Percentiles rank a stretch among this genome's conserved stretches.
These are phyloP conservation scores for Chlorella sp. DNA, from an alignment of 139 green algal genomes.

Conservation along the genomic window DNA sequence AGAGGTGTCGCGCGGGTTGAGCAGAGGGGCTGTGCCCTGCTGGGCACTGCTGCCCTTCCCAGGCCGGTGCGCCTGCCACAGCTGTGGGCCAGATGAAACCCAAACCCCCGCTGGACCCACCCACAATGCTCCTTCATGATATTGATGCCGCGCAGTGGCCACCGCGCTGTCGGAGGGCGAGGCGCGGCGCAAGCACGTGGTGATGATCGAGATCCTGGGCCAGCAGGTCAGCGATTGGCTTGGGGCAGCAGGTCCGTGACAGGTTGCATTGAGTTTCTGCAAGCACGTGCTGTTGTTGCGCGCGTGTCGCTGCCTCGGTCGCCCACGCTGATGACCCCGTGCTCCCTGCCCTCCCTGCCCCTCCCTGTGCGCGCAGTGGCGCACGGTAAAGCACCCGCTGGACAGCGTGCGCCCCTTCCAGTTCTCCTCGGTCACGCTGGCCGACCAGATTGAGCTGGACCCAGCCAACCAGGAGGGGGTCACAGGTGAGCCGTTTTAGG, in stretches of 20 bases:
- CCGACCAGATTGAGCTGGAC: conserved; percentile 58
- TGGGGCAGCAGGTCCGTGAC: background rate
- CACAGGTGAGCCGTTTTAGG: background rate
- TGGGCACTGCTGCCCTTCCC: no score
- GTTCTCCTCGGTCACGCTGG: conserved; percentile 72
- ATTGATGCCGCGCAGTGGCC: conserved; percentile 6
- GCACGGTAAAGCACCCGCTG: conserved; percentile 76
- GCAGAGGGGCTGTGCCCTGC: no score
- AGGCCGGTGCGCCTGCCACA: no score
- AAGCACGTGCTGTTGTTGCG: no score
- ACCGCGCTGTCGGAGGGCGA: conserved; percentile 79
- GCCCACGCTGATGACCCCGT: background rate
- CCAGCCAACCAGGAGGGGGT: conserved; percentile 56
- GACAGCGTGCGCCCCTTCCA: conserved; percentile 82
- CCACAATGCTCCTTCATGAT: background rate
- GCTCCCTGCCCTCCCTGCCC: background rate
- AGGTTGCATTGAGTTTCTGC: no score
- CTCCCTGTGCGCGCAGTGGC: conserved; percentile 38
- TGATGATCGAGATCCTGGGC: conserved; percentile 86
- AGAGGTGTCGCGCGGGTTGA: background rate
- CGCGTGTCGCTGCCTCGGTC: no score
- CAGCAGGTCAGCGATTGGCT: conserved; percentile 18
- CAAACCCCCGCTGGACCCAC: background rate
- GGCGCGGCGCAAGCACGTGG: conserved; percentile 86
- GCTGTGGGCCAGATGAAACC: no score